Evolutionary conservation across 2,329 filamentous ascomycete genomes (phyloP).

Genomic region (Laburnicola sp.): DNA sequence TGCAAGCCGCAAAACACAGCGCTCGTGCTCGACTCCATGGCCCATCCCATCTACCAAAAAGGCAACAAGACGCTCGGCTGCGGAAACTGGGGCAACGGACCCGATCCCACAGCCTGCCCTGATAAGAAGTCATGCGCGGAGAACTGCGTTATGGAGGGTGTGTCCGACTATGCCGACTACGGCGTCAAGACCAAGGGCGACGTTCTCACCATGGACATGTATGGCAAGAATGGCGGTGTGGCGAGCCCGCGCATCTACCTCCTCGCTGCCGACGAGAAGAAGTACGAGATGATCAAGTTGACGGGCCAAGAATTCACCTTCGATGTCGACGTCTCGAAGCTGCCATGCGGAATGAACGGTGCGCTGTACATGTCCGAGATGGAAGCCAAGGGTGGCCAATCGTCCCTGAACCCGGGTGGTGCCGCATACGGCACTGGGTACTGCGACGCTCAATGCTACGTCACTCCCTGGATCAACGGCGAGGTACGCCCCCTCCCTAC

Average conservation of each 20-base stretch:
- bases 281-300: slow-evolving; percentile 68
- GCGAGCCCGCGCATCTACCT: slow-evolving; percentile 64
- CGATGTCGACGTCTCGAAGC: slow-evolving; percentile 63
- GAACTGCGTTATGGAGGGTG: slow-evolving; percentile 62
- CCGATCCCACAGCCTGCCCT: slow-evolving; percentile 53
- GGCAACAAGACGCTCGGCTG: slow-evolving; percentile 39
- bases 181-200: slow-evolving; percentile 57
- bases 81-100: slow-evolving; percentile 32
- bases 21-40: slow-evolving; percentile 55
- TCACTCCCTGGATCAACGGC: slow-evolving; percentile 44
- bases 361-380: slow-evolving; percentile 48
- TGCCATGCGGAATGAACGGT: slow-evolving; percentile 49
- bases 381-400: slow-evolving; percentile 43
- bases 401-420: slow-evolving; percentile 51
- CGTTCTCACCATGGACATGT: slow-evolving; percentile 52
- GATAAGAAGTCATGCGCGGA: slow-evolving; percentile 55
- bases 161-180: slow-evolving; percentile 57
- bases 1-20: slow-evolving; percentile 54
- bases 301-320: slow-evolving; percentile 72
- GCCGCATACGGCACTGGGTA: slow-evolving; percentile 66
- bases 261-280: slow-evolving; percentile 59
- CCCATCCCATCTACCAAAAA: slow-evolving; percentile 52
- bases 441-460: slow-evolving; percentile 51
- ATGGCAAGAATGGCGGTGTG: slow-evolving; percentile 41
- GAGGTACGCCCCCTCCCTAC: slow-evolving; percentile 31